Percentiles rank a stretch among this genome's conserved stretches.
Conservation (phyloP, 805 yeast genomes). For the Cyberlindnera mrakii region DNA sequence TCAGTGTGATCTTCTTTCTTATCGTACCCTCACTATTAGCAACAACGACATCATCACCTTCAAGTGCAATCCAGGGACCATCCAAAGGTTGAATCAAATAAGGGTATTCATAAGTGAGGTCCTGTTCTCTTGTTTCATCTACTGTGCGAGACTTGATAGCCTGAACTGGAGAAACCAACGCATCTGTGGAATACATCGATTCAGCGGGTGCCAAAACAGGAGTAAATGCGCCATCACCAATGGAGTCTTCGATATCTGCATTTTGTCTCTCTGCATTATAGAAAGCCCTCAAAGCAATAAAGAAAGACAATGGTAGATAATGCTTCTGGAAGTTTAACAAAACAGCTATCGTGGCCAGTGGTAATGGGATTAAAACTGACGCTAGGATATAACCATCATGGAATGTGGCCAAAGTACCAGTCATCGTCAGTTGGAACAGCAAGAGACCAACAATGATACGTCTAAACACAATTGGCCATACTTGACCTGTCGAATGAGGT, state of each 20-base stretch:
- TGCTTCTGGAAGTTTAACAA: conserved; percentile 78
- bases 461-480: conserved; percentile 88
- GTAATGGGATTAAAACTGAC: conserved; percentile 66
- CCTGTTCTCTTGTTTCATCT: conserved; percentile 71
- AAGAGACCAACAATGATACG: conserved; percentile 76
- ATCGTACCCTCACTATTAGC: conserved; percentile 38
- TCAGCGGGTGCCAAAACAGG: not conserved
- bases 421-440: conserved; percentile 86
- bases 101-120: conserved; percentile 69
- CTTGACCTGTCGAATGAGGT: conserved; percentile 94
- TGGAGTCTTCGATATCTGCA: conserved; percentile 14
- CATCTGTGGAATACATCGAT: not conserved
- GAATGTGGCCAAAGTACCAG: conserved; percentile 76
- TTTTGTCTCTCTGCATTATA: conserved; percentile 36
- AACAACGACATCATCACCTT: conserved; percentile 44
- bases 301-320: conserved; percentile 73
- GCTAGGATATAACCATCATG: conserved; percentile 78
- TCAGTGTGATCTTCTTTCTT: conserved; percentile 29
- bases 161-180: conserved; percentile 5
- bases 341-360: conserved; percentile 57
- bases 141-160: conserved; percentile 43
- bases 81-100: conserved; percentile 61
- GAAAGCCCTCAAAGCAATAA: conserved; percentile 83
- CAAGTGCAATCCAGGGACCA: conserved; percentile 77
- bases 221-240: conserved; percentile 20